Evolutionary conservation across 768 basidiomycete species (phyloP), one percentile per base, ranked within the genome.

Genomic region (Hypholoma sublateritium): DNA sequence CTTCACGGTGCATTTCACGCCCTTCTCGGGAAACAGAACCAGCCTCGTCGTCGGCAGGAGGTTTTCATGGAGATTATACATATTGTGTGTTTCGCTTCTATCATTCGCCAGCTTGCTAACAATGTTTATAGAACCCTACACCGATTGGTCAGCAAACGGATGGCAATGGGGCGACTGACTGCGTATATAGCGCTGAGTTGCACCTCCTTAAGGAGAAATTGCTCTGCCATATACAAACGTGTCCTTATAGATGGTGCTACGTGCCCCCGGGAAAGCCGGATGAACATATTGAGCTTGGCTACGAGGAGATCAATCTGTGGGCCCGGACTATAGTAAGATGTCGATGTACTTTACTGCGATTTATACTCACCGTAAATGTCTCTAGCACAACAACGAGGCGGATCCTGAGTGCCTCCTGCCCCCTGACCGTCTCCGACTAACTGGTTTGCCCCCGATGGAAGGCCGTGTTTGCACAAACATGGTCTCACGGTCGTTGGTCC

Each of bases 331-430:
- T 46, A 24, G 44, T 46, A 46, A 46, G 44, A 21, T 19, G 14
- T 21, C 13, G 44, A 19, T 21, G 17, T 46, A 13, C 17, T 46
- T 46, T 19, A 14, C 44, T 19, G 19, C 21, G 14, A 46, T 46
- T 46, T 24, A 46, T 24, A 46, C 6, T 24, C 13, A 19, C 44
- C 21, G 44, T 24, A 46, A 19, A 21, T 42, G 13, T 42, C 39
- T 42, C 39, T 35, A 57, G 56, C 25, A 52, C 8, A 49, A 57
- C 34, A 43, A 51, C 49, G 34, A 39, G 11, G 24, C 41, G n/a
- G 56, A 57, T 45, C 16, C 39, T 45, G 56, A 57, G 16, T 57
- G 56, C 21, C 4, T 57, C 19, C 5, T 22, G 14, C 56, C 56
- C 5, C 56, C 56, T 14, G 5, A 51, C 9, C 41, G 49, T 13